phyloP scores from a whole-genome alignment of 2,329 filamentous ascomycete species.

The Celoporthe dispersa region DNA sequence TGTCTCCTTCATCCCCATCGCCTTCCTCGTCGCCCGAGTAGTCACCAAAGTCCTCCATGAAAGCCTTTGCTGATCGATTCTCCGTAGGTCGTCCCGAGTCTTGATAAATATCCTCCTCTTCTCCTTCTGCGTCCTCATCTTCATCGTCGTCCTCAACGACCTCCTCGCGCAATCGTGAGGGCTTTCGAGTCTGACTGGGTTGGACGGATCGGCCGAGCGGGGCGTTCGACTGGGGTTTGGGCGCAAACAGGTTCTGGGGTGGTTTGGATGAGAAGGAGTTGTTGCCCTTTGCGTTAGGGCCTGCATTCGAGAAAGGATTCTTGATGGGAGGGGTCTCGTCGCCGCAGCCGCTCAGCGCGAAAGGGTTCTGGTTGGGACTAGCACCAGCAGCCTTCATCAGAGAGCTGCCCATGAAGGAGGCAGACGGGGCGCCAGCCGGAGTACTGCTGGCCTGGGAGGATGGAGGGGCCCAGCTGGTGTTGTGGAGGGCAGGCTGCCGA shows the following conservation, averaged over 20 bases:
- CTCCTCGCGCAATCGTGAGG: slow-evolving; percentile 56
- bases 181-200: slow-evolving; percentile 45
- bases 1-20: slow-evolving; percentile 47
- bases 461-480: slow-evolving; percentile 57
- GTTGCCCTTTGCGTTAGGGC: slow-evolving; percentile 20
- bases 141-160: slow-evolving; percentile 44
- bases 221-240: slow-evolving; percentile 42
- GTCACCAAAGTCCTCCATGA: slow-evolving; percentile 35
- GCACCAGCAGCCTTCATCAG: slow-evolving; percentile 46
- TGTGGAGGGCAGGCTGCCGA: slow-evolving; percentile 53
- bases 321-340: slow-evolving; percentile 26
- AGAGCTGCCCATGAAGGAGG: slow-evolving; percentile 59
- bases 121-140: slow-evolving; percentile 43
- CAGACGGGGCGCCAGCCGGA: slow-evolving; percentile 59
- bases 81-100: slow-evolving; percentile 29
- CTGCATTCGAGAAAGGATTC: slow-evolving; percentile 23
- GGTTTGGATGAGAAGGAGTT: slow-evolving; percentile 31
- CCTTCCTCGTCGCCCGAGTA: slow-evolving; percentile 29
- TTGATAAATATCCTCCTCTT: slow-evolving; percentile 44
- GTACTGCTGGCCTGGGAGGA: slow-evolving; percentile 60
- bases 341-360: slow-evolving; percentile 23
- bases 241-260: slow-evolving; percentile 45
- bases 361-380: slow-evolving; percentile 26
- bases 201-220: slow-evolving; percentile 56
- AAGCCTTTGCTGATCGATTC: slow-evolving; percentile 38